A percentile compares a stretch with the other conserved stretches of the same genome.
These are phyloP conservation scores for Herpetospermum pedunculosum DNA, from an alignment of 306 rosid species.

Conservation along the genomic window DNA sequence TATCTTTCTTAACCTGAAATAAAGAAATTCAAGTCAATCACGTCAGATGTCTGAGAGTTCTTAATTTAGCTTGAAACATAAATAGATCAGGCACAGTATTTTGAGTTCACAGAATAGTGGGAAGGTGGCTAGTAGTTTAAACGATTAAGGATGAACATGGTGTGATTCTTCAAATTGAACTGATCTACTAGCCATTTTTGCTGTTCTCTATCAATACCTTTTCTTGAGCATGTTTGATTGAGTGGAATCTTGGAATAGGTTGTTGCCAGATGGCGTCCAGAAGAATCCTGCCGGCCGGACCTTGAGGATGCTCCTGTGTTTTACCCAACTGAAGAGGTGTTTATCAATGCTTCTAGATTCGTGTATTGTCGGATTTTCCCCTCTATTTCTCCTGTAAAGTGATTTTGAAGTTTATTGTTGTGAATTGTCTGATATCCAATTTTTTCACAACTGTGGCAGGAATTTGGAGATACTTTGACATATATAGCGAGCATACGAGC, in stretches of 20 bases:
- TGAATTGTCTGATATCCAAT: constrained; percentile 23
- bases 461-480: constrained; percentile 77
- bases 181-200: background rate
- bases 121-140: constrained; percentile 6
- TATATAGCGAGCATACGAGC: constrained; percentile 76
- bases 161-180: background rate
- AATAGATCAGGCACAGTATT: background rate
- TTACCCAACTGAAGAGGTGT: constrained; percentile 90
- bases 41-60: background rate
- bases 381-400: constrained; percentile 8
- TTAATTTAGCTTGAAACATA: background rate
- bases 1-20: background rate
- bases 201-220: background rate
- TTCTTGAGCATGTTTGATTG: constrained; percentile 18
- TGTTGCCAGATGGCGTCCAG: constrained; percentile 84
- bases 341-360: constrained; percentile 16
- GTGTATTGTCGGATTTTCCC: background rate
- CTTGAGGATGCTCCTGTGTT: constrained; percentile 85
- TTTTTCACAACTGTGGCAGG: constrained; percentile 37
- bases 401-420: constrained; percentile 3
- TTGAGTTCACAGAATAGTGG: background rate
- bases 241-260: constrained; percentile 48
- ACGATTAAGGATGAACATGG: background rate
- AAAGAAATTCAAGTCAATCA: background rate
- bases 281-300: constrained; percentile 52